These are phyloP conservation scores for Aspergillus alliaceus DNA, from an alignment of 2,329 filamentous ascomycete species.

Conservation along the genomic window DNA sequence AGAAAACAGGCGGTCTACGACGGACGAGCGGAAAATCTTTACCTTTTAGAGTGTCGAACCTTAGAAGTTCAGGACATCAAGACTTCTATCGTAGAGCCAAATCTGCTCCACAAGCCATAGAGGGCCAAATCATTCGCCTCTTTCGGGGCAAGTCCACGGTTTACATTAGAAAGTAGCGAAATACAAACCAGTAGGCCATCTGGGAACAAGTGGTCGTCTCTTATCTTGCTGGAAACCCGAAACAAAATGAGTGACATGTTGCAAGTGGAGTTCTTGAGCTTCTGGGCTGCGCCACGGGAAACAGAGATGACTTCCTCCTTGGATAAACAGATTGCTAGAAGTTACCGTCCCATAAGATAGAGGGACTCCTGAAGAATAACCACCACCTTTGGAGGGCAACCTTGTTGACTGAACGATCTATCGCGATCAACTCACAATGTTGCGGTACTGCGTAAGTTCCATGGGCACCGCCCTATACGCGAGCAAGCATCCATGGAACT, in stretches of 20 bases:
- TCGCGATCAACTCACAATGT: neutral
- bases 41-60: no score
- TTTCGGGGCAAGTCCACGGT: neutral
- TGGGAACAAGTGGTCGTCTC: neutral
- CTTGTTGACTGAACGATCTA: neutral
- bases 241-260: neutral
- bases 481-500: neutral
- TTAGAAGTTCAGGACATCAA: neutral
- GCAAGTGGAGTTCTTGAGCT: neutral
- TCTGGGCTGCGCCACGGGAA: neutral
- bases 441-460: neutral
- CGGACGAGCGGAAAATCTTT: no score
- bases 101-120: neutral
- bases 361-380: neutral
- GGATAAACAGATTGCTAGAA: neutral
- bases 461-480: neutral
- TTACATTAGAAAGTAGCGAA: neutral
- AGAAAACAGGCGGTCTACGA: neutral
- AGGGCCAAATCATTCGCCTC: neutral
- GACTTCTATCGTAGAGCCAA: neutral
- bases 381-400: neutral
- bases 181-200: neutral
- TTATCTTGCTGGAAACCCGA: neutral
- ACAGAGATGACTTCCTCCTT: neutral
- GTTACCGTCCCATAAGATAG: neutral